Percentiles rank a stretch among this genome's conserved stretches.
Conservation (phyloP, 108 stramenopile genomes). For the Cylindrotheca fusiformis region DNA sequence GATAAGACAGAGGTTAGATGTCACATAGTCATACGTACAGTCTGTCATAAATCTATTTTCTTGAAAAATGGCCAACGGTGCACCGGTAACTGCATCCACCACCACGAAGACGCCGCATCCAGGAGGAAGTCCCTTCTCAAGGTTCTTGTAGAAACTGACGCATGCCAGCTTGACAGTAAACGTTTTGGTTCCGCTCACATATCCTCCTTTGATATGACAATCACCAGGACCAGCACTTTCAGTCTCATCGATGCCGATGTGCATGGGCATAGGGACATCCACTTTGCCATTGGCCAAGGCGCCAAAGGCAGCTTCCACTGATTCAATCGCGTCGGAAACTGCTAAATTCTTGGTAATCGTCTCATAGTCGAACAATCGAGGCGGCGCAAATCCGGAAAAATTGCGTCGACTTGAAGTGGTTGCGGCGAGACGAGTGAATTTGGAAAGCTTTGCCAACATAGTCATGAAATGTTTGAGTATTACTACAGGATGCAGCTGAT, state of each 20-base stretch:
- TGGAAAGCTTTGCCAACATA: too few relatives aligned
- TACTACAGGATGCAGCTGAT: too few relatives aligned
- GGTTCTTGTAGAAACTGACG: constrained; percentile 91
- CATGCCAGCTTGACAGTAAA: constrained; percentile 91
- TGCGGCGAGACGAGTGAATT: too few relatives aligned
- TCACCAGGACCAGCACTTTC: constrained; percentile 86
- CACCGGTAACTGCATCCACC: constrained; percentile 88
- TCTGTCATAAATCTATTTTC: constrained; percentile 97
- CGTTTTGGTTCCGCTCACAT: constrained; percentile 73
- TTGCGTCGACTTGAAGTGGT: too few relatives aligned
- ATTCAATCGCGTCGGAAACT: constrained; percentile 79
- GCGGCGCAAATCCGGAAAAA: constrained; percentile 66
- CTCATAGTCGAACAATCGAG: constrained; percentile 81
- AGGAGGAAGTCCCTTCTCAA: constrained; percentile 80
- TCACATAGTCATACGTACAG: too few relatives aligned
- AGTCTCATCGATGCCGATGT: constrained; percentile 90
- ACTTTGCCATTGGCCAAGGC: constrained; percentile 87
- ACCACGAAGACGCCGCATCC: constrained; percentile 91
- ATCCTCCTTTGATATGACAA: constrained; percentile 90
- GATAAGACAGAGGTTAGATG: too few relatives aligned
- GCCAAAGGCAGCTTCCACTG: constrained; percentile 86
- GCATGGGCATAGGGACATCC: constrained; percentile 97
- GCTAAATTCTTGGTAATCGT: constrained; percentile 76
- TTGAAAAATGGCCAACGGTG: constrained; percentile 87
- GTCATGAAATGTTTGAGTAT: too few relatives aligned